Evolutionary conservation across 179 eudicot genomes (phyloP).

Genomic region (Silene coronaria): DNA sequence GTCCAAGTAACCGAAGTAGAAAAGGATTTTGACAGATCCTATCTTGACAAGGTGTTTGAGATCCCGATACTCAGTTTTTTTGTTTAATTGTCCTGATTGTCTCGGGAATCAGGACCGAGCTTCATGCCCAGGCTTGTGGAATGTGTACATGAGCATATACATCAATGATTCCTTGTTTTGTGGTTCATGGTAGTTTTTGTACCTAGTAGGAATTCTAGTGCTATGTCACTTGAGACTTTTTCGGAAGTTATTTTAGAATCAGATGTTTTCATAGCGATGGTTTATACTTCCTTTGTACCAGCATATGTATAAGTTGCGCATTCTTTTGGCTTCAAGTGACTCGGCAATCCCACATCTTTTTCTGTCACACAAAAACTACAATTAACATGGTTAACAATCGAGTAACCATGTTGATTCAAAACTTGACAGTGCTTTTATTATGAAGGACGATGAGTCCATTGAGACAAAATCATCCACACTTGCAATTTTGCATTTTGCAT

Average conservation of each 20-base stretch:
- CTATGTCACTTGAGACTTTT: neutral
- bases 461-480: too few species aligned
- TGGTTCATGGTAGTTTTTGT: neutral
- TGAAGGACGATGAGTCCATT: too few species aligned
- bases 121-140: neutral
- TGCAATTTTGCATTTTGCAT: too few species aligned
- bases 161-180: neutral
- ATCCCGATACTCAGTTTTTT: neutral
- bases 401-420: too few species aligned
- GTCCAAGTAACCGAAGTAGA: constrained; percentile 51
- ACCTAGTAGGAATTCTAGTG: constrained; percentile 1
- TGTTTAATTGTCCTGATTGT: neutral
- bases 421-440: too few species aligned
- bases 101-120: neutral
- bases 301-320: neutral
- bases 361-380: too few species aligned
- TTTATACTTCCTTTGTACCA: neutral
- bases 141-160: constrained; percentile 4
- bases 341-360: neutral
- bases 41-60: neutral
- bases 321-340: neutral
- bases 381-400: too few species aligned
- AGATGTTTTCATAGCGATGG: neutral
- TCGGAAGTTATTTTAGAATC: neutral
- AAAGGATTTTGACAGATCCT: constrained; percentile 32